Evolutionary conservation across 2,329 filamentous ascomycete genomes (phyloP), one percentile per base, ranked within the genome.

Genomic region (Arachnomyces sp.): DNA sequence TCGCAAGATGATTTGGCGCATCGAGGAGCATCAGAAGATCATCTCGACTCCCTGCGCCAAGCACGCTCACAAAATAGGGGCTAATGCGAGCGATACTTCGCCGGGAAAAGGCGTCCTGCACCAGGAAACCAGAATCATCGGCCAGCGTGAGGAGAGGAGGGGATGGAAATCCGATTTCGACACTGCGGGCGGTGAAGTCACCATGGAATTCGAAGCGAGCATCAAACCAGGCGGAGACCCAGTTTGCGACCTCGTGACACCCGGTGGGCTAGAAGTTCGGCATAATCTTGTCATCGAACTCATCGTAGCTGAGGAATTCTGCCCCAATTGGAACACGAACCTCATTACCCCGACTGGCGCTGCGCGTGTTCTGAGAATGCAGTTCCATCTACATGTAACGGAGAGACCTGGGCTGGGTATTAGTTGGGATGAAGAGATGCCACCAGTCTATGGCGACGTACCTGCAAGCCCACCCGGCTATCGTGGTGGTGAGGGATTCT

Each of bases 361-460:
- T 2, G 92, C 90, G 0, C 79, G 90, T 48, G 90, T 96, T 38
- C 71, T 98, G 45, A 77, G 90, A 49, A 95, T 94, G 76, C 86
- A 94, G 60, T 96, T 95, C 68, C 79, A 77, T 53, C 73, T 92
- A 39, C 71, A 79, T 42, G 74, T 96, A 40, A 95, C 89, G 3
- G 84, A 94, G 65, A 77, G 85, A 44, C 77, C 77, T 14, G 90
- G 90, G 13, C 76, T 94, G 58, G 89, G 90, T 37, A 89, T 98
- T 53, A 86, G 84, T 51, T 98, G 92, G 90, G 90, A 96, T 52
- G 90, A 95, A 64, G 90, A 98, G 68, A 81, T 85, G 56, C 90
- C 90, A 9, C 90, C 90, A 1, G 77, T 93, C 50, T 98, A 98
- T 65, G 83, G 92, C 63, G 87, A 96, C 57, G 88, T 96, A 31